Base-by-base conservation (phyloP, 106 monocot genomes). In the Dactylorhiza incarnata region DNA sequence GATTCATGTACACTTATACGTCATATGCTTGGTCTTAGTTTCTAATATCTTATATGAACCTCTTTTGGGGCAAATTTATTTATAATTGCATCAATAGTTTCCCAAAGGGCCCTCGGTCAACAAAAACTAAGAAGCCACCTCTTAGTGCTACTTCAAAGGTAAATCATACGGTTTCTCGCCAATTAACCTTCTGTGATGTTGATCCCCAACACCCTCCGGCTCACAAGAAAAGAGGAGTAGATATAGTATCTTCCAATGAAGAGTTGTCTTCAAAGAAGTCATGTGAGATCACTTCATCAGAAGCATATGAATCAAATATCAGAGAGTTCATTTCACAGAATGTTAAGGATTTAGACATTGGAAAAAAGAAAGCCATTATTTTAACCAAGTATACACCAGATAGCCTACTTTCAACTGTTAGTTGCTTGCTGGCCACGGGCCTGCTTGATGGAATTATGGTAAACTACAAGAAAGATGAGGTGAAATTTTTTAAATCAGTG, bases 201-300 rank as follows among this genome's bases (percentile, higher is more conserved):
- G 63, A 63, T 63, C 63, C 17, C 1, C 63, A 24, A 24, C 24
- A 63, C 20, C 8, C 9, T 58, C 58, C 63, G 22, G 63, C 24
- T 63, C 25, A 25, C 63, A 63, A 63, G 12, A 63, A 63, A 63
- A 63, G 63, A 24, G 24, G 63, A 63, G 63, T 63, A 63, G 63
- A 63, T 23, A 63, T 23, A 63, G 2, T 24, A 63, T 63, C 63
- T 63, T 22, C 63, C 8, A 63, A 63, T 37, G 37, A 37, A 10
- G 63, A 63, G 25, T 63, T 63, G 7, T 63, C 14, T 63, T 63
- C 25, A 22, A 25, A 26, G 63, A 24, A 63, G 7, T 63, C 63
- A 63, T 24, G 63, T 9, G 22, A 63, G 63, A 26, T 63, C 1
- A n/a, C 22, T 63, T 63, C 24, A 63, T 9, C 22, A 26, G 12